Conservation (phyloP, 2,329 filamentous ascomycete genomes). For the Gnomoniopsis smithogilvyi region DNA sequence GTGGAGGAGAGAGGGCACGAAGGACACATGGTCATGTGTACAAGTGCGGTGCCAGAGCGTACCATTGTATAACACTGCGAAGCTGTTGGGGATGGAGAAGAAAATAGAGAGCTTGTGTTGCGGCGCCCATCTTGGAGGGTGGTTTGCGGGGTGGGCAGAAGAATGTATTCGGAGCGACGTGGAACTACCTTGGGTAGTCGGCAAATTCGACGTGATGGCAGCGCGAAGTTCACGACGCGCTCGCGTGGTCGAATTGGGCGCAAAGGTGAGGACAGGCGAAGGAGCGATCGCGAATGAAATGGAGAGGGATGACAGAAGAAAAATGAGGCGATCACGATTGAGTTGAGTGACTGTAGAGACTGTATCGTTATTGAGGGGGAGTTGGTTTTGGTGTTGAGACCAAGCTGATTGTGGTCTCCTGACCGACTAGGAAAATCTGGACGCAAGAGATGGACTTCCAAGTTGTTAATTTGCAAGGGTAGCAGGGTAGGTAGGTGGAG, state of each 20-base stretch:
- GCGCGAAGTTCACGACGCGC: neutral
- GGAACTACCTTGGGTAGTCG: neutral
- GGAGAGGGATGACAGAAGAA: neutral
- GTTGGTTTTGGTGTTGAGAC: neutral
- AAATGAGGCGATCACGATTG: neutral
- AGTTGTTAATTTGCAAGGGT: neutral
- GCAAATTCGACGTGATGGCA: neutral
- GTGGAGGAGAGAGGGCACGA: neutral
- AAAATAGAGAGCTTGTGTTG: constrained; percentile 62
- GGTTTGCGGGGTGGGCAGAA: neutral
- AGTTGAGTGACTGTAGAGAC: neutral
- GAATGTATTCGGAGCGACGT: neutral
- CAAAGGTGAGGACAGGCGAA: neutral
- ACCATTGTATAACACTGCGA: constrained; percentile 88
- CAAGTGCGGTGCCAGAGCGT: constrained; percentile 25
- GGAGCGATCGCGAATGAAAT: neutral
- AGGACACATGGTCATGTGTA: neutral
- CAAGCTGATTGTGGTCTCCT: neutral
- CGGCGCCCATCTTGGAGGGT: constrained; percentile 48
- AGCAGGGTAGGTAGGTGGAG: no score
- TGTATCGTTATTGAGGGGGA: neutral
- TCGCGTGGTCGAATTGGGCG: neutral
- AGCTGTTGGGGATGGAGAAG: constrained; percentile 73
- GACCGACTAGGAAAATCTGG: neutral
- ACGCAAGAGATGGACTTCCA: neutral